Evolutionary conservation across 164 flowering plant genomes (phyloP).

Genomic region (Aristolochia californica): DNA sequence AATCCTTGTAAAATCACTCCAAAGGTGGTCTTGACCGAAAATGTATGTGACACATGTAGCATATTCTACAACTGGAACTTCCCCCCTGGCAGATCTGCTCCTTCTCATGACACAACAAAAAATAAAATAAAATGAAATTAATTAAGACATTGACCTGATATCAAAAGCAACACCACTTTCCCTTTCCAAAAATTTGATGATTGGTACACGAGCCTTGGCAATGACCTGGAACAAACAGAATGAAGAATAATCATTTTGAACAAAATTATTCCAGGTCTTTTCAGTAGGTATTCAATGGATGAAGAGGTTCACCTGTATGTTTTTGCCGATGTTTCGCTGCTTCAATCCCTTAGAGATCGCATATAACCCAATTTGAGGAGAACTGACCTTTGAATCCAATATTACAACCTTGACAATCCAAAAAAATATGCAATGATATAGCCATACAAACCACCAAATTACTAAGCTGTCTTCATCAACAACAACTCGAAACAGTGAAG

Average conservation of each 20-base stretch:
- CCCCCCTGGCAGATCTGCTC: no score
- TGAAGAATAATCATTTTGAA: constrained; percentile 4
- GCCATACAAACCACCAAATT: neutral
- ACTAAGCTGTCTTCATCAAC: no score
- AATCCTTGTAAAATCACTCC: no score
- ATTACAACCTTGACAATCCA: constrained; percentile 63
- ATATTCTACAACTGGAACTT: no score
- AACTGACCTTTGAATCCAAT: constrained; percentile 57
- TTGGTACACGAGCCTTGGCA: constrained; percentile 91
- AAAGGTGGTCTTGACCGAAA: no score
- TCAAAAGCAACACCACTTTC: constrained; percentile 77
- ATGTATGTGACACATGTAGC: no score
- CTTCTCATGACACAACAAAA: no score
- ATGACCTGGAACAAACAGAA: constrained; percentile 48
- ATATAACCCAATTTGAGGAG: constrained; percentile 64
- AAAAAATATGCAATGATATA: neutral
- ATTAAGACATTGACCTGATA: constrained; percentile 42
- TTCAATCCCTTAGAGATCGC: constrained; percentile 83
- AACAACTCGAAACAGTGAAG: no score
- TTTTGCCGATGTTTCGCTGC: constrained; percentile 71
- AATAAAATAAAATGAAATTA: no score
- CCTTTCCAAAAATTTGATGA: constrained; percentile 80
- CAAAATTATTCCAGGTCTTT: neutral
- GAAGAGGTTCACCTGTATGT: constrained; percentile 63
- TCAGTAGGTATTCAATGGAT: no score